Conservation (phyloP, 1,284 basidiomycete species). For the Sporisorium iseilematis-ciliati region DNA sequence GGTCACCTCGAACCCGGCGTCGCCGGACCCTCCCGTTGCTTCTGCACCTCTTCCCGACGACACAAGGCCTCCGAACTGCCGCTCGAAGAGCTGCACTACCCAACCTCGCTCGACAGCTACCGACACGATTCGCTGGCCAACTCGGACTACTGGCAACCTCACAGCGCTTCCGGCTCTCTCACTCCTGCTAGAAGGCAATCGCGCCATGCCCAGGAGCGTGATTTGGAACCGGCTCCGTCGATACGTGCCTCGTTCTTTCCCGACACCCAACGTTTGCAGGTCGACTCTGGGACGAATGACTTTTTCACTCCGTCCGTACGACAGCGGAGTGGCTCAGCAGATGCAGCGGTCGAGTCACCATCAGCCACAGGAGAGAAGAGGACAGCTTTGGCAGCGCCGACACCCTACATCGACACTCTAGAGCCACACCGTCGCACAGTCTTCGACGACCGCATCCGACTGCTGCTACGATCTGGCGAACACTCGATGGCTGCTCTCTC, state of each 20-base stretch:
- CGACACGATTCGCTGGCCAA: slow-evolving; percentile 13
- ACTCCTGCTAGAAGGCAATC: not conserved
- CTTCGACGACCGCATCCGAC: slow-evolving; percentile 14
- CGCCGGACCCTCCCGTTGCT: slow-evolving; percentile 49
- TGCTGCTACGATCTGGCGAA: slow-evolving; percentile 30
- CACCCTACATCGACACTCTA: slow-evolving; percentile 29
- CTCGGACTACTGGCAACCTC: slow-evolving; percentile 17
- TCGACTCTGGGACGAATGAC: slow-evolving; percentile 4
- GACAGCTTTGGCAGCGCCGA: not conserved
- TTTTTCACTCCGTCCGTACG: slow-evolving; percentile 41
- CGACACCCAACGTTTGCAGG: not conserved
- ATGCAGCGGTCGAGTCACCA: not conserved
- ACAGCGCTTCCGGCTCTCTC: not conserved
- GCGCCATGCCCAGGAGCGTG: not conserved
- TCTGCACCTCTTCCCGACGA: slow-evolving; percentile 22
- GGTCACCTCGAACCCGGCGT: slow-evolving; percentile 16
- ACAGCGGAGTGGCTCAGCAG: not conserved
- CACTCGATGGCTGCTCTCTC: slow-evolving; percentile 26
- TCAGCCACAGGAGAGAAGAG: not conserved
- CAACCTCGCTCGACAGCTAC: slow-evolving; percentile 18
- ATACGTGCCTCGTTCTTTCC: not conserved
- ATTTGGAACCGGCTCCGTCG: slow-evolving; percentile 1
- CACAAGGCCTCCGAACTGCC: slow-evolving; percentile 38
- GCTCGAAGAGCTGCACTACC: slow-evolving; percentile 30
- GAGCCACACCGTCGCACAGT: not conserved